phyloP scores from a whole-genome alignment of 495 filamentous ascomycete genomes.

The Terfezia boudieri region DNA sequence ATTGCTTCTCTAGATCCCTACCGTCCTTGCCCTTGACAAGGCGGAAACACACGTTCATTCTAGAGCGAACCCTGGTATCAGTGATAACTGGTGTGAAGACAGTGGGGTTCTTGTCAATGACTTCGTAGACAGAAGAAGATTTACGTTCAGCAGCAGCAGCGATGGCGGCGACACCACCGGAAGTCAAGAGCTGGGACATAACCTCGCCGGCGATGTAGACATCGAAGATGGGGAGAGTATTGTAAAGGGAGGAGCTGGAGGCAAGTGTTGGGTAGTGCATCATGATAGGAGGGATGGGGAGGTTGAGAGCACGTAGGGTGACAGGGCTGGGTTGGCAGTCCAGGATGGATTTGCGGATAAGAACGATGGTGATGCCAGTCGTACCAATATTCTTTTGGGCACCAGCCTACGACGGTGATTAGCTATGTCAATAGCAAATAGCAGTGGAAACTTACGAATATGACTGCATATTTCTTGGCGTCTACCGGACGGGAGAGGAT shows the following conservation, averaged over 20 bases:
- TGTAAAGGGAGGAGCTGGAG: conserved; percentile 81
- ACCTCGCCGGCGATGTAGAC: conserved; percentile 77
- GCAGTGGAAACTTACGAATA: conserved; percentile 35
- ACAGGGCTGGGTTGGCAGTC: conserved; percentile 31
- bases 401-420: conserved; percentile 25
- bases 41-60: conserved; percentile 88
- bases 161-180: conserved; percentile 46
- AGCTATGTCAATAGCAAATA: background rate
- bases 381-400: conserved; percentile 82
- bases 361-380: conserved; percentile 63
- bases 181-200: conserved; percentile 40
- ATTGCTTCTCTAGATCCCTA: conserved; percentile 44
- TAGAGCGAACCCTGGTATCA: conserved; percentile 44
- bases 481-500: conserved; percentile 41
- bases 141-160: conserved; percentile 48
- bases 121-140: conserved; percentile 47
- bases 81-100: conserved; percentile 45
- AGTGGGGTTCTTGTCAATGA: conserved; percentile 38
- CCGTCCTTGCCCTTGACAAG: conserved; percentile 29
- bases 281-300: conserved; percentile 55
- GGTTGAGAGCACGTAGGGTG: conserved; percentile 49
- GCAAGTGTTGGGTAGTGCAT: conserved; percentile 59
- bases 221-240: conserved; percentile 82
- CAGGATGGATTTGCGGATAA: conserved; percentile 56
- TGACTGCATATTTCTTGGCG: conserved; percentile 44